Conservation (phyloP, 2,329 filamentous ascomycete species). For the Boeremia lycopersici region DNA sequence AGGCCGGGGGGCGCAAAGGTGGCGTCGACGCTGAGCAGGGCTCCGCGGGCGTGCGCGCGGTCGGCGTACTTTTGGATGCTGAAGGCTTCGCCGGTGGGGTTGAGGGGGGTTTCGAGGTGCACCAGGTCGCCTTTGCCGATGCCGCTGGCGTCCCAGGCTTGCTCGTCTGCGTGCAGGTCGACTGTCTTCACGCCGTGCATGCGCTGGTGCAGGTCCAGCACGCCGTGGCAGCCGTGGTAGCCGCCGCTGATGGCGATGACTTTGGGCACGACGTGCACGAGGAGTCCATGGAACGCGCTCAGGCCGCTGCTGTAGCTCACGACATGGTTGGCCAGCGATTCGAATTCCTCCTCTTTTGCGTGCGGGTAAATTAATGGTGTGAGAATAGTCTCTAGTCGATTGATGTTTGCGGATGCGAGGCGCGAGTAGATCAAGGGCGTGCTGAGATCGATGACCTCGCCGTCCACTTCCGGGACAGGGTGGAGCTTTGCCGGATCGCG, state of each 20-base stretch:
- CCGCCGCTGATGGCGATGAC: slow-evolving; percentile 81
- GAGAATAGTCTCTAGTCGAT: slow-evolving; percentile 84
- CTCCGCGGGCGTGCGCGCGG: slow-evolving; percentile 73
- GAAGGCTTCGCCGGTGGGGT: slow-evolving; percentile 83
- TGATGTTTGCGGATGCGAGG: slow-evolving; percentile 75
- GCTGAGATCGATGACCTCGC: slow-evolving; percentile 32
- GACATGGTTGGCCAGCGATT: slow-evolving; percentile 53
- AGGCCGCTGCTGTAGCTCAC: slow-evolving; percentile 86
- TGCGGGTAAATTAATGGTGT: slow-evolving; percentile 70
- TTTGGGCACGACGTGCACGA: slow-evolving; percentile 83
- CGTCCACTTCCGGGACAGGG: slow-evolving; percentile 57
- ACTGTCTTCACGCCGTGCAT: slow-evolving; percentile 77
- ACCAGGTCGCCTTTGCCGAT: slow-evolving; percentile 81
- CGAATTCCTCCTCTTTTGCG: slow-evolving; percentile 22
- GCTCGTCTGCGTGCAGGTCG: slow-evolving; percentile 60
- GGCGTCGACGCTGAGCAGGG: slow-evolving; percentile 81
- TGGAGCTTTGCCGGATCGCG: slow-evolving; percentile 70
- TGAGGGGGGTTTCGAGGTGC: slow-evolving; percentile 91
- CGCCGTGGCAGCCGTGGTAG: slow-evolving; percentile 93
- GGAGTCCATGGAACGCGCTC: slow-evolving; percentile 83
- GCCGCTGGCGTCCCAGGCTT: slow-evolving; percentile 66
- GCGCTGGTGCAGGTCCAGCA: slow-evolving; percentile 74
- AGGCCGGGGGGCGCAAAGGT: slow-evolving; percentile 93
- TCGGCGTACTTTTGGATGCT: slow-evolving; percentile 74
- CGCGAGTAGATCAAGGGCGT: slow-evolving; percentile 75